Percentiles rank a stretch among this genome's conserved stretches.
phyloP scores from a whole-genome alignment of 257 asterid species.

The Solanum etuberosum region DNA sequence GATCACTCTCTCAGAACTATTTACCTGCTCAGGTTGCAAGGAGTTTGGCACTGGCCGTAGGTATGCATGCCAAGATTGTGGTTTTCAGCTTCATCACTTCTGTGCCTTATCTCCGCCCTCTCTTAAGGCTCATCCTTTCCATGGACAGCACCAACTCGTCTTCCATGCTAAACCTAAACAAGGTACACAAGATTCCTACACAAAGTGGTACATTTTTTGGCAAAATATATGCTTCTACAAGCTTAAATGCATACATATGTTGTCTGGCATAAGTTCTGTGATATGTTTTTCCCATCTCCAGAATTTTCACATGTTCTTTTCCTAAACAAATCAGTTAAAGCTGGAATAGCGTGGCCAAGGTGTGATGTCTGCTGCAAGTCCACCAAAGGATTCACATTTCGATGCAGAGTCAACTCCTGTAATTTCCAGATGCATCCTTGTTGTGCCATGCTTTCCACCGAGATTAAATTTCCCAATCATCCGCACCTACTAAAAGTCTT shows the following conservation, averaged over 20 bases:
- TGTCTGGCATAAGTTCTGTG: neutral
- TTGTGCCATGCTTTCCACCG: constrained; percentile 62
- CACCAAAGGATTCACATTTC: constrained; percentile 51
- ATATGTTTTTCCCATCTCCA: neutral
- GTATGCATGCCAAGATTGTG: constrained; percentile 54
- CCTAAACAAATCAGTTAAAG: constrained; percentile 12
- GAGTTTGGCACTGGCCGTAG: constrained; percentile 75
- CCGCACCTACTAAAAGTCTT: constrained; percentile 40
- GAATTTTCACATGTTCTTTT: neutral
- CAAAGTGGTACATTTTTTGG: neutral
- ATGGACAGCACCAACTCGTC: constrained; percentile 69
- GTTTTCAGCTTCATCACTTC: constrained; percentile 71
- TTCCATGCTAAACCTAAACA: constrained; percentile 61
- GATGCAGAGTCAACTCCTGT: constrained; percentile 59
- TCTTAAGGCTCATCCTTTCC: constrained; percentile 58
- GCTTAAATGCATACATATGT: neutral
- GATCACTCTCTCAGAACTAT: constrained; percentile 34
- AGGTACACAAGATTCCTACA: constrained; percentile 21
- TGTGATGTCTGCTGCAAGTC: constrained; percentile 67
- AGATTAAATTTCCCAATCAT: constrained; percentile 31
- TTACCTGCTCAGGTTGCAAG: constrained; percentile 59
- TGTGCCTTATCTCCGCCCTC: constrained; percentile 50
- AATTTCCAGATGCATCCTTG: constrained; percentile 90
- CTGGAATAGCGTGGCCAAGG: constrained; percentile 56
- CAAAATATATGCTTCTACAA: neutral